Evolutionary conservation across 768 basidiomycete genomes (phyloP).

Genomic region (Russula ochroleuca): DNA sequence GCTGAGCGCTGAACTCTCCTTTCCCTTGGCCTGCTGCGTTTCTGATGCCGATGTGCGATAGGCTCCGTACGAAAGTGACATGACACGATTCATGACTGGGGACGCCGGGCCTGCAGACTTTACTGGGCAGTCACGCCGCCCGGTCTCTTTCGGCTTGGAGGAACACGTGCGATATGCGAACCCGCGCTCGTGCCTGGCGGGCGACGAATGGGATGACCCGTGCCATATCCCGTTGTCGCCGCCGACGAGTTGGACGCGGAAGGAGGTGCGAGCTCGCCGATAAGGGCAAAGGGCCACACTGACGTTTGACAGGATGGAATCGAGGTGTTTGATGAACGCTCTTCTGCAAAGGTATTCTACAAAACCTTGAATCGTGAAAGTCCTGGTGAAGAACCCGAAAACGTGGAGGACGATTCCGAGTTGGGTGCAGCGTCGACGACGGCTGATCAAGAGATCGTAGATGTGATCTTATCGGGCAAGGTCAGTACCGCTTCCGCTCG

Average conservation of each 20-base stretch:
- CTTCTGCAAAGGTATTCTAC: constrained; percentile 18
- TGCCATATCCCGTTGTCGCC: constrained; percentile 3
- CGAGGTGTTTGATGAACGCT: constrained; percentile 3
- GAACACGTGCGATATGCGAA: constrained; percentile 20
- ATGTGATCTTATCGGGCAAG: constrained; percentile 25
- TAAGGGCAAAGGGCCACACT: not conserved
- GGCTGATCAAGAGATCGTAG: constrained; percentile 12
- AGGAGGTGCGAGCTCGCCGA: constrained; percentile 12
- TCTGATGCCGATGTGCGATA: not conserved
- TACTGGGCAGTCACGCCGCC: constrained; percentile 1
- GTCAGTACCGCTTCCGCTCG: constrained; percentile 8
- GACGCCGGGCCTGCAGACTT: constrained; percentile 9
- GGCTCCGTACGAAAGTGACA: constrained; percentile 10
- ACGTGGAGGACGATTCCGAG: constrained; percentile 4
- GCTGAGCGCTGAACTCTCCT: not conserved
- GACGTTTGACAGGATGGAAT: constrained; percentile 18
- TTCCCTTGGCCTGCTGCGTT: not conserved
- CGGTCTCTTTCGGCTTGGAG: constrained; percentile 20
- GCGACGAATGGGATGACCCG: constrained; percentile 5
- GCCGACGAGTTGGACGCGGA: constrained; percentile 3
- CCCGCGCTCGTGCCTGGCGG: not conserved
- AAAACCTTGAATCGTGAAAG: constrained; percentile 10
- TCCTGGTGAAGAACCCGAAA: constrained; percentile 1
- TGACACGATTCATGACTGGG: constrained; percentile 11
- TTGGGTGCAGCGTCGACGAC: not conserved